Conservation (phyloP, 306 rosid species). For the Dalbergia cultrata region DNA sequence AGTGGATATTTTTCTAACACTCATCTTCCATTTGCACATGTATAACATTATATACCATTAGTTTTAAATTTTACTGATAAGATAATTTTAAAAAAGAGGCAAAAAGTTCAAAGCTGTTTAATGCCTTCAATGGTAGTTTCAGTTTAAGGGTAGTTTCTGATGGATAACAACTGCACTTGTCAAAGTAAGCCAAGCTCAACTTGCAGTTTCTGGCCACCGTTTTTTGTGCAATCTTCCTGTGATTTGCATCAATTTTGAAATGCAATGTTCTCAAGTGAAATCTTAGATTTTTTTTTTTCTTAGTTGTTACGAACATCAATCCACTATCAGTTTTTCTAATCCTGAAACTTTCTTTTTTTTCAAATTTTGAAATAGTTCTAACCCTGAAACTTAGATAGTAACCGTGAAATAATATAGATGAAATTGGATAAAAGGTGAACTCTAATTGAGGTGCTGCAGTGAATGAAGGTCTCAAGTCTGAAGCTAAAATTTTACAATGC, state of each 20-base stretch:
- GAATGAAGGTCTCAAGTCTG: not conserved
- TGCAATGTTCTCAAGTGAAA: not conserved
- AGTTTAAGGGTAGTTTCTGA: no score
- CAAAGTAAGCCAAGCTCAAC: no score
- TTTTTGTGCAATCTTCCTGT: not conserved
- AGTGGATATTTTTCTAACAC: no score
- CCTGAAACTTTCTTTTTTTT: no score
- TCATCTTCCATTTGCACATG: no score
- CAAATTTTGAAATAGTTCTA: no score
- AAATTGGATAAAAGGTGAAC: not conserved
- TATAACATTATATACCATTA: no score
- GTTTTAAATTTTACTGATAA: no score
- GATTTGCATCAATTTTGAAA: not conserved
- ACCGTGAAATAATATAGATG: conserved; percentile 2
- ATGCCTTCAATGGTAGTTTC: not conserved
- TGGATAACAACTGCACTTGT: no score
- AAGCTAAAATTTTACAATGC: not conserved
- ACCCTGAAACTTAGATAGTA: not conserved
- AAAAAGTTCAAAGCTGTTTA: not conserved
- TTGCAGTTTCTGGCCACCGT: no score
- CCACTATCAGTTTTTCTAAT: no score
- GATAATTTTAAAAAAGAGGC: not conserved
- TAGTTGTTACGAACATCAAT: no score
- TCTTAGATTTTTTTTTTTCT: not conserved
- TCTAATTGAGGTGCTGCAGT: not conserved